phyloP scores from a whole-genome alignment of 164 flowering plant genomes.

The Saururus chinensis region DNA sequence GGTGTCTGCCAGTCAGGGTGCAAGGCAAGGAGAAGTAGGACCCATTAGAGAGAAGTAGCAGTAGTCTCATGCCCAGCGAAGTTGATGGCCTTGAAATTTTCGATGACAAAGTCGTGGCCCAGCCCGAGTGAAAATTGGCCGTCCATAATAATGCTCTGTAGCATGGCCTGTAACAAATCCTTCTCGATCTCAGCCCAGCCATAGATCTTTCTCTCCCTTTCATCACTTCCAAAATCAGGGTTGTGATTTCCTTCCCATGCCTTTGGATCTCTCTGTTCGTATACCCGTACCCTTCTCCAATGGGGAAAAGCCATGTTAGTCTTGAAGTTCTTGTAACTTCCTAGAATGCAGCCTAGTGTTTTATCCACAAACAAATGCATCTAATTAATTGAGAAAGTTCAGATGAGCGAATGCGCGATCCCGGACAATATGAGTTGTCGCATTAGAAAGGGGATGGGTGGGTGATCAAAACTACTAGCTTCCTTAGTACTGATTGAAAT shows the following conservation, averaged over 20 bases:
- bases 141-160: slow-evolving; percentile 1
- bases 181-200: slow-evolving; percentile 6
- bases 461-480: too few relatives aligned
- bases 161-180: slow-evolving; percentile 47
- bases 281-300: not conserved
- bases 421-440: too few relatives aligned
- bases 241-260: slow-evolving; percentile 59
- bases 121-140: not conserved
- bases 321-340: not conserved
- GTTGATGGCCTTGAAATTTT: slow-evolving; percentile 84
- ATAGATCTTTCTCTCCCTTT: slow-evolving; percentile 10
- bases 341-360: not conserved
- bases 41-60: slow-evolving; percentile 66
- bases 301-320: not conserved
- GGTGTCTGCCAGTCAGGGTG: slow-evolving; percentile 62
- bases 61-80: slow-evolving; percentile 81
- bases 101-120: slow-evolving; percentile 37
- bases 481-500: too few relatives aligned
- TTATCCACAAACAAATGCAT: not conserved
- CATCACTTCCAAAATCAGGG: slow-evolving; percentile 37
- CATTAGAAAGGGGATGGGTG: too few relatives aligned
- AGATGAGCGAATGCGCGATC: too few relatives aligned
- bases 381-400: too few relatives aligned
- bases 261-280: slow-evolving; percentile 24
- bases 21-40: slow-evolving; percentile 43